Base-by-base conservation (phyloP, 495 filamentous ascomycete genomes). In the Penicillium diatomitis region DNA sequence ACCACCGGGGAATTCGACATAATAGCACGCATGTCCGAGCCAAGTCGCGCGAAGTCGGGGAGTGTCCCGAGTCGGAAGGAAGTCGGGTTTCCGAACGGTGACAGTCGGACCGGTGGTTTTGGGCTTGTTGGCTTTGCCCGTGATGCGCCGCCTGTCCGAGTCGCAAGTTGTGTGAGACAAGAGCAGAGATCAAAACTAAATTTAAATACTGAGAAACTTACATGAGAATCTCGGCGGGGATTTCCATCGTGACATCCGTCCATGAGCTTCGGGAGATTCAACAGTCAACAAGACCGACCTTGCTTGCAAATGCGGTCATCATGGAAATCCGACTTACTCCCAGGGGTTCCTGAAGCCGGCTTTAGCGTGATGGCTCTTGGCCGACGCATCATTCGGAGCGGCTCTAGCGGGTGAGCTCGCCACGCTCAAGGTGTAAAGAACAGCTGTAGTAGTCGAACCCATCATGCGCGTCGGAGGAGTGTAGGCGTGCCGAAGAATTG, bases 21-120 rank as follows among this genome's bases (percentile, higher is more conserved):
- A 88, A 65, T 89, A 96, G 68, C 88, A 96, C 1, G 92, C 90
- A 67, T 98, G 92, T 7, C 92, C 92, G 4, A 98, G 80, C 92
- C 92, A 98, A 32, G 92, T 98, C 36, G 91, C 90, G 12, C 91
- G 84, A 6, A 98, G 79, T 8, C 67, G 72, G 37, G 60, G 55
- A 4, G 82, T 79, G 28, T 65, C 64, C 46, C 81, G 80, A 36
- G 65, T 72, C 2, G 78, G 67, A 28, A 89, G 77, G 62, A 95
- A 94, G 29, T 73, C 65, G 3, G 90, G 88, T 49, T 77, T 77
- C 48, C 74, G 76, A 20, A 90, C 80, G 3, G 81, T 70, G 10
- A 90, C 80, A 3, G 80, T 85, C 12, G 79, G 84, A 11, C 78
- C 78, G 3, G 74, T 83, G 8, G 78, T 86, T 57, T 81, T 73